These are phyloP conservation scores for Pseudocercospora musae DNA, from an alignment of 2,329 filamentous ascomycete species.

Conservation along the genomic window DNA sequence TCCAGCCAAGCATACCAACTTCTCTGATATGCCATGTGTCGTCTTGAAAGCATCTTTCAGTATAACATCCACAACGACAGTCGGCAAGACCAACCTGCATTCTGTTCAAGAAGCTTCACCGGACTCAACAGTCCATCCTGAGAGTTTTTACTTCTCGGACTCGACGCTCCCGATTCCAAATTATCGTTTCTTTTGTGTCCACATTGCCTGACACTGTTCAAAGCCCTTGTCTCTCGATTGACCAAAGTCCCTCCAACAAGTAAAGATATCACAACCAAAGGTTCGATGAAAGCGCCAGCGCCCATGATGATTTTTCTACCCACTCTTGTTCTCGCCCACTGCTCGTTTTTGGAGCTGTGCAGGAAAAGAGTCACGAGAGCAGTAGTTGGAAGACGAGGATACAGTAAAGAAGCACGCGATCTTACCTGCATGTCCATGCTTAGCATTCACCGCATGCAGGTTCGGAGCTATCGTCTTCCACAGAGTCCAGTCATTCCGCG, in stretches of 20 bases:
- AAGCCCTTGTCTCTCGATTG: conserved; percentile 49
- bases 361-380: background rate
- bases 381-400: background rate
- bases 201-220: background rate
- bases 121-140: conserved; percentile 38
- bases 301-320: conserved; percentile 46
- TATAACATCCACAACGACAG: background rate
- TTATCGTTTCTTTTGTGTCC: conserved; percentile 27
- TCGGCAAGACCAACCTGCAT: background rate
- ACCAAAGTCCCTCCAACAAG: conserved; percentile 61
- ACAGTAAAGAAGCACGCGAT: background rate
- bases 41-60: conserved; percentile 15
- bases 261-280: conserved; percentile 58
- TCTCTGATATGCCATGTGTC: conserved; percentile 50
- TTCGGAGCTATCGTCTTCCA: no score
- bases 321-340: background rate
- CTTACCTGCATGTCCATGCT: background rate
- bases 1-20: conserved; percentile 46
- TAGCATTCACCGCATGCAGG: background rate
- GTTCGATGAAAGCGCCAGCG: conserved; percentile 57
- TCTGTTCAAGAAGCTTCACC: conserved; percentile 5
- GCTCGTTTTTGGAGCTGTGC: background rate
- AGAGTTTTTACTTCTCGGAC: conserved; percentile 26
- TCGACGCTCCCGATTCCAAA: conserved; percentile 41
- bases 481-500: background rate